Evolutionary conservation across 257 asterid genomes (phyloP), one percentile per base, ranked within the genome.

Genomic region (Solanum okadae): DNA sequence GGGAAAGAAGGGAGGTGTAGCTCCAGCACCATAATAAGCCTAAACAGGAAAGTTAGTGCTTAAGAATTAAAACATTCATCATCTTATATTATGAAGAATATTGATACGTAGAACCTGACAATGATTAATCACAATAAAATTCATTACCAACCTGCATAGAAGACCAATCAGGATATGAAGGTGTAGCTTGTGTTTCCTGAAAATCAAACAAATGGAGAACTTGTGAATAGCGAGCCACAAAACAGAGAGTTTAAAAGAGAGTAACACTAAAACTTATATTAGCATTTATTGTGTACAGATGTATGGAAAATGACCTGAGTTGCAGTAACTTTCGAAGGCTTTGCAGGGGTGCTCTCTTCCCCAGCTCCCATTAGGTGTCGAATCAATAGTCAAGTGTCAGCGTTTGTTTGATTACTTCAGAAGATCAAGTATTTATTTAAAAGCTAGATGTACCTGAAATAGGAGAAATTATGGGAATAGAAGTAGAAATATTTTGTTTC

Each of bases 1-100:
- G 67, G 99, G 97, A 89, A 96, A 96, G 93, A 93, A 96, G 56
- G 98, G 97, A 18, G 98, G 99, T 89, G 97, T 87, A 87, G 94
- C 96, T 88, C 98, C 99, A 90, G 96, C 96, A 87, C 99, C 98
- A 88, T 95, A 96, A 90, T 95, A 96, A 70, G 98, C 98, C 99
- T 96, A 86, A 82, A 42, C 90, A 49, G 56, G 61, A 77, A 87
- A 86, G 87, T 35, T 67, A 34, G 46, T 37, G 42, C 13, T 83
- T 33, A 40, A 72, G 40, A 86, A 49, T 33, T 42, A 42, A 46
- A 86, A 86, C 87, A 83, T 33, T 12, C 34, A 23, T 82, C 37
- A 8, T 52, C 68, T 6, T 49, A 20, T 63, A 15, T 49, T 35
- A 22, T 35, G 82, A 77, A 23, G 59, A 23, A 82, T 67, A 52